Evolutionary conservation across 257 asterid genomes (phyloP), one percentile per base, ranked within the genome.

Genomic region (Haberlea rhodopensis): DNA sequence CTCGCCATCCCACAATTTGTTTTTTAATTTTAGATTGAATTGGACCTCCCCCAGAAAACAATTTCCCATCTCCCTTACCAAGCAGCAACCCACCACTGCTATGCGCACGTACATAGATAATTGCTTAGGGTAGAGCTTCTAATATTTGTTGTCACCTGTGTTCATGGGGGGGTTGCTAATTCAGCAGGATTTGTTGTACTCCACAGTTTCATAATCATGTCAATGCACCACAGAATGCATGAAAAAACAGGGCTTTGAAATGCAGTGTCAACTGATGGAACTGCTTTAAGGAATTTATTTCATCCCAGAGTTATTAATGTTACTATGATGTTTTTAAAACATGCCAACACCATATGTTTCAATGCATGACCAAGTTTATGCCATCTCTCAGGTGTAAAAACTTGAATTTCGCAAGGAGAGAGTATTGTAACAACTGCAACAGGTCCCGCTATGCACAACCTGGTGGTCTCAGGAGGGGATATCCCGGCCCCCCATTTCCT

Each of bases 391-490:
- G 51, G 20, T 91, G 98, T 65, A 87, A 84, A 73, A 91, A 91
- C 75, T 73, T 91, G 82, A 91, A 91, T 79, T 88, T 91, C 37
- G 96, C 96, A 10, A 79, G 98, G 74, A 83, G 98, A 51, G 96
- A 91, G 57, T 74, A 70, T 72, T 91, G 96, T 58, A 91, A 89
- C 87, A 89, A 79, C 81, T 91, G 98, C 82, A 82, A 81, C 82
- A 89, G 71, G 79, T 85, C 91, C 48, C 95, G 95, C 24, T 70
- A 73, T 61, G 78, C 79, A 43, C 72, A 82, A 66, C 49, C 59
- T 25, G 78, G 78, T 46, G 79, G 83, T 66, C 82, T 86, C 66
- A 72, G 85, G 74, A 83, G 96, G 79, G 91, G 88, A 52, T 83
- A 78, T 69, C 82, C 81, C 0, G 76, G 77, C 31, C 84, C 85